Base-by-base conservation (phyloP, 371 early-diverging fungal genomes). In the Entomophthora muscae region DNA sequence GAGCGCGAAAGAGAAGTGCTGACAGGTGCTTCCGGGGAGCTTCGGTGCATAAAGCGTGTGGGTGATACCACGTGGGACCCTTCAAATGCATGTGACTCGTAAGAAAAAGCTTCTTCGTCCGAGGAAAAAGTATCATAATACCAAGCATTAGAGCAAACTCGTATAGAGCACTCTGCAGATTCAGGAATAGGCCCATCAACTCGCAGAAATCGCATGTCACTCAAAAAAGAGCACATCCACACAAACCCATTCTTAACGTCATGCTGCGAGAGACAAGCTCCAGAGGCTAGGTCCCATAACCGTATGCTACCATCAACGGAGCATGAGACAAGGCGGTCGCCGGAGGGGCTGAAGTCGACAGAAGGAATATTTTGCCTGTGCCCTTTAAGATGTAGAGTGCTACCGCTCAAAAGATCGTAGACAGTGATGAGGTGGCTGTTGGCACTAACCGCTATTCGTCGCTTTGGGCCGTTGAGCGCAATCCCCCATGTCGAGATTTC, bases 321-420 rank as follows among this genome's bases (percentile, higher is more conserved):
- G 26, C 77, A 72, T 24, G 78, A 79, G 13, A 75, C 81, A 26
- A 85, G 55, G 52, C 71, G 81, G 29, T 66, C 68, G 13, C 84
- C 86, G 17, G 77, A 73, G 13, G 64, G 27, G 54, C 70, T 76
- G 62, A 83, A 81, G 42, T 77, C 80, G 54, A 85, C 71, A 32
- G 69, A 70, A 0, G 86, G 86, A 10, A 85, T 72, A 68, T 85
- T 85, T 66, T 85, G 73, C 1, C 66, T 66, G 66, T 85, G 86
- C 0, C 83, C 84, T 23, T 51, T 51, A 26, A 27, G 42, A 57
- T 60, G 66, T 51, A 61, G 65, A 1, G 68, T 28, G 42, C 42
- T 5, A 17, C 42, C 42, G 17, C 42, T 42, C 23, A 64, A 56
- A 28, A 83, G 62, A 62, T 82, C 74, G 64, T 67, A 83, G 7